Conservation (phyloP, 2,329 filamentous ascomycete genomes). For the Pestalotiopsis fici region DNA sequence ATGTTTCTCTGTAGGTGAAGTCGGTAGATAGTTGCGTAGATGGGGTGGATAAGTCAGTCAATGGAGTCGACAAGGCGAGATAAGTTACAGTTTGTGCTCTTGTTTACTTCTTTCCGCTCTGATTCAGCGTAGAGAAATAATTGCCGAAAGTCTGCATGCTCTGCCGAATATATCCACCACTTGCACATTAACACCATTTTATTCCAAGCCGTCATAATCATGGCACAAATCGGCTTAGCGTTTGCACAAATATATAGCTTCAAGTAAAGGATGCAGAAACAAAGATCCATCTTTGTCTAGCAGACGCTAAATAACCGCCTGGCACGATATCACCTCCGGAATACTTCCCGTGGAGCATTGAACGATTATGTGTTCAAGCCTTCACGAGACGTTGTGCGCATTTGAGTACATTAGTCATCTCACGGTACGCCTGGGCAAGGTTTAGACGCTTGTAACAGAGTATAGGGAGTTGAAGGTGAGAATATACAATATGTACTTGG, state of each 20-base stretch:
- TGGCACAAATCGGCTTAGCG: neutral
- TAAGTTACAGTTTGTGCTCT: neutral
- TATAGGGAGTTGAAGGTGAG: neutral
- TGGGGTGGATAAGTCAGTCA: neutral
- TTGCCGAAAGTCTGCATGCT: neutral
- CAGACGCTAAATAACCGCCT: neutral
- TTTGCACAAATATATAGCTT: neutral
- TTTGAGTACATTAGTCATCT: neutral
- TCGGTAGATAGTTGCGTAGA: neutral
- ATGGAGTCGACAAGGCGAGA: neutral
- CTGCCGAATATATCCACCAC: neutral
- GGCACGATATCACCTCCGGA: conserved; percentile 22
- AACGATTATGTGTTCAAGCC: neutral
- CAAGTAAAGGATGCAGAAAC: neutral
- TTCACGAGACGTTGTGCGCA: neutral
- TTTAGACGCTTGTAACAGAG: no score
- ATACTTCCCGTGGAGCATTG: neutral
- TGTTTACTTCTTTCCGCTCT: neutral
- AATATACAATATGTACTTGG: neutral
- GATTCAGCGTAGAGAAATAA: neutral
- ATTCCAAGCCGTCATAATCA: neutral
- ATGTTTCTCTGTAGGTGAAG: neutral
- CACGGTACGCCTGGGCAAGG: neutral
- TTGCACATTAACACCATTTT: neutral
- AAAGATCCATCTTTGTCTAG: no score